Conservation (phyloP, 2,329 filamentous ascomycete species). For the Periconia sp. region DNA sequence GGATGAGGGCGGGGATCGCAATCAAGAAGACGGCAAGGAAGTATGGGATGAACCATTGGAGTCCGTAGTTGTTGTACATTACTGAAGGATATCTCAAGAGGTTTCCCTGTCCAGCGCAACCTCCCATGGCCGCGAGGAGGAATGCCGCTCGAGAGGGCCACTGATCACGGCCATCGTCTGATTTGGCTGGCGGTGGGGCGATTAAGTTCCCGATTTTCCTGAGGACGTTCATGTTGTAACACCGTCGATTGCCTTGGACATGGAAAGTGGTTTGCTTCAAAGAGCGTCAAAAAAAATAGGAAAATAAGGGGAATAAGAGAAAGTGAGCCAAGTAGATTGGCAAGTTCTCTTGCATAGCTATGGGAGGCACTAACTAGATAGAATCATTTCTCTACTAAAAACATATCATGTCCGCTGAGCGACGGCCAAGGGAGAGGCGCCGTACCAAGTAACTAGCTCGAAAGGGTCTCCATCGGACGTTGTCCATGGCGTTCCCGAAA, state of each 20-base stretch:
- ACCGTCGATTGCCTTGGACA: neutral
- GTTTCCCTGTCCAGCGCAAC: slow-evolving; percentile 18
- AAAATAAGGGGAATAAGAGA: neutral
- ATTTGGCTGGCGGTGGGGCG: slow-evolving; percentile 7
- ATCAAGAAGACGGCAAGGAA: slow-evolving; percentile 16
- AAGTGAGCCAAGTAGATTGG: neutral
- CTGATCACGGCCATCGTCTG: slow-evolving; percentile 19
- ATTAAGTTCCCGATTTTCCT: slow-evolving; percentile 1
- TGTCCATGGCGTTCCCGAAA: neutral
- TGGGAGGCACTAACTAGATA: neutral
- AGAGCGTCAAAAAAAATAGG: neutral
- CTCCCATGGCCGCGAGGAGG: slow-evolving; percentile 17
- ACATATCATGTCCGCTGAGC: neutral
- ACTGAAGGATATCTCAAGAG: slow-evolving; percentile 17
- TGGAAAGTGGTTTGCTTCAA: neutral
- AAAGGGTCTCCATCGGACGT: neutral
- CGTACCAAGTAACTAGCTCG: too few relatives aligned
- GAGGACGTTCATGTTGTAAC: neutral
- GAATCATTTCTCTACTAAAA: neutral
- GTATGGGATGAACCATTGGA: slow-evolving; percentile 19
- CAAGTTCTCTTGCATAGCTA: neutral
- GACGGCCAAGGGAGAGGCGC: neutral
- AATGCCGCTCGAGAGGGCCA: slow-evolving; percentile 17
- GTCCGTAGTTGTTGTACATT: slow-evolving; percentile 20
- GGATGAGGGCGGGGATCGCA: slow-evolving; percentile 15